Percentiles rank a stretch among this genome's conserved stretches.
Conservation (phyloP, 371 early-diverging fungal genomes). For the Batrachochytrium dendrobatidis region DNA sequence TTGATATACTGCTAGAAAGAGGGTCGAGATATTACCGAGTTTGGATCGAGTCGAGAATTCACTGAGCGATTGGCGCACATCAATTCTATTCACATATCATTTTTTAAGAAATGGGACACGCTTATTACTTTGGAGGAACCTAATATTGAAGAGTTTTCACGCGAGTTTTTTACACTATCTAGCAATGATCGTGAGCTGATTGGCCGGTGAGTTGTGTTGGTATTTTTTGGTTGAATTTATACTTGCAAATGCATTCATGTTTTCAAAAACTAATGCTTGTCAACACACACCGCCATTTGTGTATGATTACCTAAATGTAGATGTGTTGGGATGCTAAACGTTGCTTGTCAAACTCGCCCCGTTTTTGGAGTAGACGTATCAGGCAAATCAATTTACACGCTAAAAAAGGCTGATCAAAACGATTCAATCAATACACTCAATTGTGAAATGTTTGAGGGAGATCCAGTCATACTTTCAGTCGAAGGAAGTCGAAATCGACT, state of each 20-base stretch:
- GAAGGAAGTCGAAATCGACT: neutral
- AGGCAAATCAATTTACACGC: too few species aligned
- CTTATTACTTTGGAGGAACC: conserved; percentile 74
- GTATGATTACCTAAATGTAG: too few species aligned
- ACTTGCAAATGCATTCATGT: too few species aligned
- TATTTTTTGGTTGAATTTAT: neutral
- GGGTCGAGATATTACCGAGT: conserved; percentile 47
- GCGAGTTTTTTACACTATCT: conserved; percentile 73
- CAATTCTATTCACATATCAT: conserved; percentile 45
- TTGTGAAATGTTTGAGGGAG: neutral
- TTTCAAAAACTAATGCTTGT: too few species aligned
- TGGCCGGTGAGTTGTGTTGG: conserved; percentile 13
- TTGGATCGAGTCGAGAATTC: conserved; percentile 54
- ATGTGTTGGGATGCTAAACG: too few species aligned
- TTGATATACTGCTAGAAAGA: too few species aligned
- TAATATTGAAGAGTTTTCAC: conserved; percentile 54
- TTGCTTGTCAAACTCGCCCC: too few species aligned
- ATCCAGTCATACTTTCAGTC: neutral
- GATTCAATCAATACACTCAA: neutral
- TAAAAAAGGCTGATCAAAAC: neutral
- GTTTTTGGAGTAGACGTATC: too few species aligned
- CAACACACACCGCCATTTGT: too few species aligned
- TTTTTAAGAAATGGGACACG: conserved; percentile 73
- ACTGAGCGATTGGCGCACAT: conserved; percentile 56
- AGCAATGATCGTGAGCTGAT: conserved; percentile 45